These are phyloP conservation scores for Yarrowia sp. DNA, from an alignment of 805 yeast species.

Conservation along the genomic window DNA sequence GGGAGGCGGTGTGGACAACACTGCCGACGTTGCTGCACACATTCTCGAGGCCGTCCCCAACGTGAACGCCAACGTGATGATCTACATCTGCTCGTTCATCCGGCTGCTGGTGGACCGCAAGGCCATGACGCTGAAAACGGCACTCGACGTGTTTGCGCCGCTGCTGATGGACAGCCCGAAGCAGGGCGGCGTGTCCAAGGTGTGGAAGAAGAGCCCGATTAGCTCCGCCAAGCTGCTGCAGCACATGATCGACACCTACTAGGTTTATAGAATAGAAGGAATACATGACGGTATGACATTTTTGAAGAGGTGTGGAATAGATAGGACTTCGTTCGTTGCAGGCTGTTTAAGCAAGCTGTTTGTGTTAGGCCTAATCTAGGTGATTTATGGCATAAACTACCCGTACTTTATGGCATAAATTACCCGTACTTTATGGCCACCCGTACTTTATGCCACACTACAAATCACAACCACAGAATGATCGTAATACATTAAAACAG, in stretches of 20 bases:
- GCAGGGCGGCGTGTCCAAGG: conserved; percentile 12
- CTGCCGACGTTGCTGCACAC: conserved; percentile 37
- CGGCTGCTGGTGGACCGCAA: conserved; percentile 36
- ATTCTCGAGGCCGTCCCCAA: conserved; percentile 45
- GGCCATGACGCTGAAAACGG: conserved; percentile 33
- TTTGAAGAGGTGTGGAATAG: no score
- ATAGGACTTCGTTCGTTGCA: no score
- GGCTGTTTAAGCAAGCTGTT: no score
- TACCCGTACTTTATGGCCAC: no score
- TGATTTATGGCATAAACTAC: no score
- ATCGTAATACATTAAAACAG: not conserved
- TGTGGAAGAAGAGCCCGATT: conserved; percentile 11
- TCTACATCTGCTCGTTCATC: conserved; percentile 44
- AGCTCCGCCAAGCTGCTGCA: conserved; percentile 3
- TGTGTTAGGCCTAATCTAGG: no score
- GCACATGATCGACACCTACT: conserved; percentile 18
- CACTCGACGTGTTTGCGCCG: conserved; percentile 38
- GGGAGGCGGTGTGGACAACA: conserved; percentile 16
- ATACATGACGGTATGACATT: no score
- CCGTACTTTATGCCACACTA: no score
- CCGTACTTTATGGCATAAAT: no score
- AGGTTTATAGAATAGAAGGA: not conserved
- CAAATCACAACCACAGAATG: no score
- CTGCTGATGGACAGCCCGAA: conserved; percentile 34
- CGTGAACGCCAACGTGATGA: conserved; percentile 44